Evolutionary conservation across 768 basidiomycete genomes (phyloP).

Genomic region (Auriscalpium microsporum): DNA sequence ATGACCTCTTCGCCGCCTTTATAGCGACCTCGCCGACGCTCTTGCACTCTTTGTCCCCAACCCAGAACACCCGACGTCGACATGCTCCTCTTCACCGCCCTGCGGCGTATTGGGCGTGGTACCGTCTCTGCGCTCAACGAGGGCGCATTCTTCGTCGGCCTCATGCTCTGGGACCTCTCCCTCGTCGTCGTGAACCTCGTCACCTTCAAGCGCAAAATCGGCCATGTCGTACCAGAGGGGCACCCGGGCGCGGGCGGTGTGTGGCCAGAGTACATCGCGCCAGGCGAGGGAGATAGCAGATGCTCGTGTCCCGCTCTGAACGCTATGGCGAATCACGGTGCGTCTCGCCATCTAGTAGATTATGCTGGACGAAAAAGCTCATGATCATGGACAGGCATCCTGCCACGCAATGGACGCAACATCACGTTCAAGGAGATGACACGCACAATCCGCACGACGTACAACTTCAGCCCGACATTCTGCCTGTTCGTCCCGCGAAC

Average conservation of each 20-base stretch:
- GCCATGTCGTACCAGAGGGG: slow-evolving; percentile 48
- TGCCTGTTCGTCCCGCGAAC: slow-evolving; percentile 57
- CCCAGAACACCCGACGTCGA: no score
- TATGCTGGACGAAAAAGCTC: no score
- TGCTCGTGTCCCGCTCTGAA: slow-evolving; percentile 71
- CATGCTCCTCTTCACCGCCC: slow-evolving; percentile 3
- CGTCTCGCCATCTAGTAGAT: not conserved
- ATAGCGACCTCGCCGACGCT: no score
- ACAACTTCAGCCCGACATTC: slow-evolving; percentile 65
- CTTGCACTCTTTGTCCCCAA: no score
- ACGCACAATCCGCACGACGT: slow-evolving; percentile 41
- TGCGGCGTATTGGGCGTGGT: slow-evolving; percentile 11
- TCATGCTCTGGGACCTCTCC: slow-evolving; percentile 44
- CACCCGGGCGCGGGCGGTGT: slow-evolving; percentile 48
- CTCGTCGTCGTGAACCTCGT: slow-evolving; percentile 46
- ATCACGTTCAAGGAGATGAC: slow-evolving; percentile 51
- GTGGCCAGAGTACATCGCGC: slow-evolving; percentile 61
- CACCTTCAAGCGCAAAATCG: slow-evolving; percentile 38
- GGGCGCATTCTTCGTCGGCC: slow-evolving; percentile 4
- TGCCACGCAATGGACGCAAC: slow-evolving; percentile 59
- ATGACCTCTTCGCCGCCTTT: no score
- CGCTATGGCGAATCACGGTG: slow-evolving; percentile 79
- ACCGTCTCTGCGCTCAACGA: not conserved
- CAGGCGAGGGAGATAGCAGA: slow-evolving; percentile 57
- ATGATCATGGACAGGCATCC: slow-evolving; percentile 22